phyloP scores from a whole-genome alignment of 371 early-diverging fungal species.

The Mortierella sp. region DNA sequence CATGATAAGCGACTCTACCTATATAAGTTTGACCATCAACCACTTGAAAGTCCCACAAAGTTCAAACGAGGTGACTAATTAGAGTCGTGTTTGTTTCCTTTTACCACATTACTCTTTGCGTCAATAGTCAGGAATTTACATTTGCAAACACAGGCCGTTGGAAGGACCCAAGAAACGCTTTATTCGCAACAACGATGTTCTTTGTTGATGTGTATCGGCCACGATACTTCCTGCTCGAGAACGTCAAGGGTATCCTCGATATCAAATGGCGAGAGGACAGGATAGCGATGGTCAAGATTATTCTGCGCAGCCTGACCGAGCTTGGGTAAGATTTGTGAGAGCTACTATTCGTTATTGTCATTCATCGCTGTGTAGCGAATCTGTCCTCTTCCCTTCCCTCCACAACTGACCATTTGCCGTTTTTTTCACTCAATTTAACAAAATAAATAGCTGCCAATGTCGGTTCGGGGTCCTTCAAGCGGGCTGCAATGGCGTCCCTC shows the following conservation, averaged over 20 bases:
- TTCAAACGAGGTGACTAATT: no score
- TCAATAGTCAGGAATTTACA: slow-evolving; percentile 71
- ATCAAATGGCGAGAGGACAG: slow-evolving; percentile 61
- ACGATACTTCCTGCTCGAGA: slow-evolving; percentile 72
- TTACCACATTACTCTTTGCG: not conserved
- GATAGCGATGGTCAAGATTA: slow-evolving; percentile 71
- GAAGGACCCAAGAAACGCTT: slow-evolving; percentile 71
- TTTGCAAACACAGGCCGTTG: slow-evolving; percentile 67
- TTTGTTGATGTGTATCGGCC: slow-evolving; percentile 77
- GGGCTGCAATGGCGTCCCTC: slow-evolving; percentile 70
- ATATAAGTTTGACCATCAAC: no score
- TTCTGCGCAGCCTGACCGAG: slow-evolving; percentile 68
- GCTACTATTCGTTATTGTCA: no score
- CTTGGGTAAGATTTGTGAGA: slow-evolving; percentile 60
- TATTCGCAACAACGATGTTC: slow-evolving; percentile 68
- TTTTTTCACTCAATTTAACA: not conserved
- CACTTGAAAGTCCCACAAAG: not conserved
- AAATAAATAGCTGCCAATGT: slow-evolving; percentile 61
- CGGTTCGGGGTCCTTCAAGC: slow-evolving; percentile 72
- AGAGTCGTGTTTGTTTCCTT: no score
- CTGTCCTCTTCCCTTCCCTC: no score
- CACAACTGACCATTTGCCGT: no score
- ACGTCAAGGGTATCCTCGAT: slow-evolving; percentile 67
- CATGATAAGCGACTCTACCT: slow-evolving; percentile 48
- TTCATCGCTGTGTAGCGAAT: no score